These are phyloP conservation scores for Neurospora sp. DNA, from an alignment of 495 filamentous ascomycete species.

Conservation along the genomic window DNA sequence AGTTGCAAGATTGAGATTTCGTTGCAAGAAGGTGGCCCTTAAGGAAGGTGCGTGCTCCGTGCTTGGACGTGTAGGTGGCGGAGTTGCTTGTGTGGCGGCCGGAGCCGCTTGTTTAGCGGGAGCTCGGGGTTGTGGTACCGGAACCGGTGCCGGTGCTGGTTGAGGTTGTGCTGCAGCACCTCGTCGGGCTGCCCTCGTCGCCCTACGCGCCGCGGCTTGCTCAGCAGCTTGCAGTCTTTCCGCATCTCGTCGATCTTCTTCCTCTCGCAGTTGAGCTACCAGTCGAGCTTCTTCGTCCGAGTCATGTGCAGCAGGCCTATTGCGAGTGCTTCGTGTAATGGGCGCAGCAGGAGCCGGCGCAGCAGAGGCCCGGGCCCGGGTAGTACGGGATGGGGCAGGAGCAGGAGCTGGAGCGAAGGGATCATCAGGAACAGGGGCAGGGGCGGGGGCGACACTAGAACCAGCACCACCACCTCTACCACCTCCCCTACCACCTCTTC, in stretches of 20 bases:
- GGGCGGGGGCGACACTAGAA: no score
- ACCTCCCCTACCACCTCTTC: background rate
- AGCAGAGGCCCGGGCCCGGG: background rate
- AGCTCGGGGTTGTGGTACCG: background rate
- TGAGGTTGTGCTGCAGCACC: background rate
- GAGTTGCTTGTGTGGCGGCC: background rate
- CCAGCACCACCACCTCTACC: no score
- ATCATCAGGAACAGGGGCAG: background rate
- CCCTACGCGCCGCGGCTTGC: background rate
- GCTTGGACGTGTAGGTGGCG: no score
- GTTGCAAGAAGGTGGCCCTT: no score
- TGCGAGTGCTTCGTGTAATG: background rate
- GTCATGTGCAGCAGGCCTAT: background rate
- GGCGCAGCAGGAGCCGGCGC: background rate
- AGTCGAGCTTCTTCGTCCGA: background rate
- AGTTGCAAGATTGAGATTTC: background rate
- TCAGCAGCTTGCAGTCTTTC: background rate
- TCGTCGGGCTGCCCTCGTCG: no score
- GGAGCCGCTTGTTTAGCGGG: background rate
- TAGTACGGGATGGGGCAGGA: background rate
- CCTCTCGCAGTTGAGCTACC: background rate
- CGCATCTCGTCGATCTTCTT: background rate
- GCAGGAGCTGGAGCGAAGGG: background rate
- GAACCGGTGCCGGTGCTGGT: background rate
- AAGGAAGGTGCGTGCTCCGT: no score